Base-by-base conservation (phyloP, 2,329 filamentous ascomycete species). In the Pseudogymnoascus sp. region DNA sequence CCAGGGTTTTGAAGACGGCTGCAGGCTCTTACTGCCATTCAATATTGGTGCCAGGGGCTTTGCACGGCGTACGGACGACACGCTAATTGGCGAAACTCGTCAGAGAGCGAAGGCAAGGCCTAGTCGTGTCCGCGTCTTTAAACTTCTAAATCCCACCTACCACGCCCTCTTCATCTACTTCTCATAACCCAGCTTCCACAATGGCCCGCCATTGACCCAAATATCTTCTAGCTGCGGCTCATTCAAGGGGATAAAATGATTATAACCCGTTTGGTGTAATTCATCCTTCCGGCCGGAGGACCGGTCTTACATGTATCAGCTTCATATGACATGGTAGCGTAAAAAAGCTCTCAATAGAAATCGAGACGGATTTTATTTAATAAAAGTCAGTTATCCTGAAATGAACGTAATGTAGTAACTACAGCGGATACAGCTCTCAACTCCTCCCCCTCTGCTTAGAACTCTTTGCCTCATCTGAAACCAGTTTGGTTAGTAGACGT, bases 401-500 rank as follows among this genome's bases (percentile, higher is more conserved):
- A 55, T 33, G 48, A 55, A 33, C n/a, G 48, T 55, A 33, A 55
- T 55, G n/a, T 27, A 51, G 29, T 21, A 55, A 33, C 44, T 55
- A 55, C n/a, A 55, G n/a, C n/a, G 7, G 42, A 33, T 10, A 33
- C 33, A 33, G 15, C 29, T 33, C 48, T 33, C 29, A 2, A 21
- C 21, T 21, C 12, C 15, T 4, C 15, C 48, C n/a, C 13, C n/a
- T 15, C 48, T 55, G 48, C n/a, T 13, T 33, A 17, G 4, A 55
- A 55, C 48, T 55, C 2, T 55, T 17, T 33, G 27, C 29, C 48
- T 33, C 48, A 9, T 33, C 15, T 73, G 0, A 33, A 33, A 13
- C 48, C 15, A 3, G 10, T 33, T 21, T 17, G 9, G 13, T 64
- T 42, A 84, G 67, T 85, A 85, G 55, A 85, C 79, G 71, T 84